Percentiles rank a stretch among this genome's conserved stretches.
Conservation (phyloP, 129 eudicot species). For the Flaveria linearis region DNA sequence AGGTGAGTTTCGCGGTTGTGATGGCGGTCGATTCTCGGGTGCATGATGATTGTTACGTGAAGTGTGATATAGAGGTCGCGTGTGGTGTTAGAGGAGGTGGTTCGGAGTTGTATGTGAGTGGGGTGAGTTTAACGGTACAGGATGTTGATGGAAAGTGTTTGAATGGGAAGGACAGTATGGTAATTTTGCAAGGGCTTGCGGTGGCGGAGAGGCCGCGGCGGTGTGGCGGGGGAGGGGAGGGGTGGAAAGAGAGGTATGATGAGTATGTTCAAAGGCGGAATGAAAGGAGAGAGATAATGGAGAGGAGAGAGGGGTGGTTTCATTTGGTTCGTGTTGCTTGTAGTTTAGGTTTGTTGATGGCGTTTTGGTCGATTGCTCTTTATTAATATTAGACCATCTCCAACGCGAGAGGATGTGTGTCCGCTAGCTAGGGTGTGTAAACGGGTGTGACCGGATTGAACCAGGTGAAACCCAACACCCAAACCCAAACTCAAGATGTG, state of each 20-base stretch:
- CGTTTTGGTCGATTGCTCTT: constrained; percentile 29
- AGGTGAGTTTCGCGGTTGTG: constrained; percentile 36
- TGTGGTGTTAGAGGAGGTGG: constrained; percentile 35
- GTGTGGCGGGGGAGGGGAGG: constrained; percentile 10
- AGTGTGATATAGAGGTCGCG: constrained; percentile 34
- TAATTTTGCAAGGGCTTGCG: constrained; percentile 34
- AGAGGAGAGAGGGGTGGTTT: constrained; percentile 26
- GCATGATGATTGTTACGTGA: constrained; percentile 9
- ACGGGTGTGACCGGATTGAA: no score
- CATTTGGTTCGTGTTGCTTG: constrained; percentile 24
- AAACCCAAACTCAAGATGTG: no score
- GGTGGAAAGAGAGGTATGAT: constrained; percentile 14
- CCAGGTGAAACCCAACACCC: no score
- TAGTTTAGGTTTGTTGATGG: constrained; percentile 23
- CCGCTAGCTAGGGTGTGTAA: no score
- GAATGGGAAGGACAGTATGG: constrained; percentile 37
- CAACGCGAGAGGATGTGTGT: no score
- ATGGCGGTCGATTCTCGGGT: background rate
- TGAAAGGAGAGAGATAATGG: constrained; percentile 19
- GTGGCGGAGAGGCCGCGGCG: constrained; percentile 15
- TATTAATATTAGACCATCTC: background rate
- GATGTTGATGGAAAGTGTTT: constrained; percentile 34
- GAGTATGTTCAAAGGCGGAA: constrained; percentile 19
- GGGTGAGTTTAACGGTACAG: constrained; percentile 23
- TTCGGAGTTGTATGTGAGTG: constrained; percentile 26